Evolutionary conservation across 768 basidiomycete species (phyloP).

Genomic region (Leccinum ochraceum): DNA sequence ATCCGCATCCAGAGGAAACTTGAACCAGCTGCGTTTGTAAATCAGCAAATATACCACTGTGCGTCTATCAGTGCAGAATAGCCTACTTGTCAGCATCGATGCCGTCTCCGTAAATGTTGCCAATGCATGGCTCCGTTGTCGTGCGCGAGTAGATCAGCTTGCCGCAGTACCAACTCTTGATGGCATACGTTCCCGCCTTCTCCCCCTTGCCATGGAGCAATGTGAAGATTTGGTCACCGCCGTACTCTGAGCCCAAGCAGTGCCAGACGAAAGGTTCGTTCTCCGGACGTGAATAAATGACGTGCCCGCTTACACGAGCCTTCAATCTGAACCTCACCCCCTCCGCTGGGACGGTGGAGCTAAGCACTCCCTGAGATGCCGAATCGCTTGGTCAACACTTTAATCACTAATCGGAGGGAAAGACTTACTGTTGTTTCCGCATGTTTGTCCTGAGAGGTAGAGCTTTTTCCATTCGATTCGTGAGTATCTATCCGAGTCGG

Average conservation of each 20-base stretch:
- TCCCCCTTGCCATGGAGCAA: conserved; percentile 1
- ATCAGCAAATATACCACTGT: too few relatives aligned
- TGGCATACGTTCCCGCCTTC: background rate
- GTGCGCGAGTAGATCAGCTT: conserved; percentile 6
- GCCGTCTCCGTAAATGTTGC: too few relatives aligned
- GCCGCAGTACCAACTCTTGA: conserved; percentile 11
- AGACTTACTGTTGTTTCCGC: too few relatives aligned
- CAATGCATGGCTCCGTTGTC: too few relatives aligned
- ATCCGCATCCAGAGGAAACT: too few relatives aligned
- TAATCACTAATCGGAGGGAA: background rate
- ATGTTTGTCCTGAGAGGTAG: too few relatives aligned
- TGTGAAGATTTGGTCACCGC: conserved; percentile 6
- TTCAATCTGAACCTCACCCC: conserved; percentile 2
- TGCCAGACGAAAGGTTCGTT: background rate
- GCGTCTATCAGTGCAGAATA: too few relatives aligned
- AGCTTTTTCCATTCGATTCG: too few relatives aligned
- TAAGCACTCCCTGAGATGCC: background rate
- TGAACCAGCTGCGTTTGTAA: too few relatives aligned
- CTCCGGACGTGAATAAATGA: background rate
- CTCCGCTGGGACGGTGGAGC: background rate
- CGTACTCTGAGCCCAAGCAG: background rate
- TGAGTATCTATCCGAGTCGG: too few relatives aligned
- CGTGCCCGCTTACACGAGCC: background rate
- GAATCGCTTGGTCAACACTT: background rate
- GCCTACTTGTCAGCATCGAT: too few relatives aligned